phyloP scores from a whole-genome alignment of 202 grass and related monocot species.

The Miscanthus sacchariflorus region DNA sequence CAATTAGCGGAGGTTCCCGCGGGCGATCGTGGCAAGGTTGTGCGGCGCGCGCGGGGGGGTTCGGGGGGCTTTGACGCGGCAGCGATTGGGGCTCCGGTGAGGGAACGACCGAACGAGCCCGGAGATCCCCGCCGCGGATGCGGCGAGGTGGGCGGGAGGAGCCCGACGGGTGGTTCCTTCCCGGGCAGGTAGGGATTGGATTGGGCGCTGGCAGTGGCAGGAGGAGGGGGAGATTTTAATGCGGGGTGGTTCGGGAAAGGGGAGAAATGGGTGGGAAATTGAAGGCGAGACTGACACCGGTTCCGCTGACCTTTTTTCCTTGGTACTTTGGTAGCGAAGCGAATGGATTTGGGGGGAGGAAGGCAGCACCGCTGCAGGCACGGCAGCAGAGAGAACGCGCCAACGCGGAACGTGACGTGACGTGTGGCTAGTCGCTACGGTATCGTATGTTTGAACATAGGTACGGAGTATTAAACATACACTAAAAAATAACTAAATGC shows the following conservation, averaged over 20 bases:
- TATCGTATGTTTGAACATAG: too few relatives aligned
- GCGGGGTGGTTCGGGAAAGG: neutral
- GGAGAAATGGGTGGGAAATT: constrained; percentile 39
- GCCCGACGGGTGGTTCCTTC: neutral
- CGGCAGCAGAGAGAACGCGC: neutral
- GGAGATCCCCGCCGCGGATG: constrained; percentile 34
- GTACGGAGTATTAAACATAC: too few relatives aligned
- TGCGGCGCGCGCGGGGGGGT: neutral
- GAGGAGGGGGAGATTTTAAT: constrained; percentile 15
- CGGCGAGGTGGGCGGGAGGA: neutral
- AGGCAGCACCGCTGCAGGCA: too few relatives aligned
- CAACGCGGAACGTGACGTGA: constrained; percentile 9
- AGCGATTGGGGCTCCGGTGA: neutral
- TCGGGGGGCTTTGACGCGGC: neutral
- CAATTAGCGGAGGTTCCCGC: neutral
- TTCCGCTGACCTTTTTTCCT: constrained; percentile 24
- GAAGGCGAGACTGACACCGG: neutral
- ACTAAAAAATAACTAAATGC: too few relatives aligned
- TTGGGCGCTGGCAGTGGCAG: neutral
- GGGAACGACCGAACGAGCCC: neutral
- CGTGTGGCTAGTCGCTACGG: too few relatives aligned
- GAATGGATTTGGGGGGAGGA: neutral
- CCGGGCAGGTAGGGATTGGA: constrained; percentile 1
- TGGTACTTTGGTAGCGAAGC: too few relatives aligned
- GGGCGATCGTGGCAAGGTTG: neutral